Evolutionary conservation across 768 basidiomycete genomes (phyloP), one percentile per base, ranked within the genome.

Genomic region (Tricholoma furcatifolium): DNA sequence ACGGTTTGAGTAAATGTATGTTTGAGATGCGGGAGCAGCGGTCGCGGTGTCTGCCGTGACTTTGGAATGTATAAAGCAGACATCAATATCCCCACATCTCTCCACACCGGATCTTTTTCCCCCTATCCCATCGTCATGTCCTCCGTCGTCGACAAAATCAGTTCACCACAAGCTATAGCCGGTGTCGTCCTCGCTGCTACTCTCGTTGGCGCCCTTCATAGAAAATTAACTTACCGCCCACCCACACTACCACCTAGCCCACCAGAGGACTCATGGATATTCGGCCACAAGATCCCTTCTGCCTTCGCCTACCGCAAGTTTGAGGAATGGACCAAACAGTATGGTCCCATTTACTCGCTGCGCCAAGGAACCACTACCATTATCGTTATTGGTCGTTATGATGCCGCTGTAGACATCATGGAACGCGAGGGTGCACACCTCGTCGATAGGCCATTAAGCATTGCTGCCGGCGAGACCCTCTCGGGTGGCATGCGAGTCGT

Each of bases 321-420:
- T 49, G 78, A 82, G 34, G 74, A 80, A 56, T 84, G 82, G 79
- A 76, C 79, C 6, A 74, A 82, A 60, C 62, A 76, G 56, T 86
- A 86, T 55, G 85, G 85, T 0, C 80, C 84, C 0, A 70, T 87
- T 7, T 82, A 85, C 57, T 76, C 80, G 0, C 64, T 87, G 2
- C 74, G 79, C 0, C 70, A 81, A 50, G 84, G 85, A 1, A 61
- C 70, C 11, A 66, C 66, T 9, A 71, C 68, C 9, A 69, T 74
- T 40, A 64, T 81, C 50, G 70, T 84, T 42, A 71, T 83, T 24
- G 78, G 79, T 0, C 68, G 80, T 2, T 62, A 80, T 45, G 65
- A 84, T 64, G 82, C 82, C 34, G 83, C 84, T 0, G 74, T 84
- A 0, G 83, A 85, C 18, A 78, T 86, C 51, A 81, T 86, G 82